Percentiles rank a stretch among this genome's conserved stretches.
phyloP scores from a whole-genome alignment of 2,329 filamentous ascomycete genomes.

The Diaporthe australafricana region DNA sequence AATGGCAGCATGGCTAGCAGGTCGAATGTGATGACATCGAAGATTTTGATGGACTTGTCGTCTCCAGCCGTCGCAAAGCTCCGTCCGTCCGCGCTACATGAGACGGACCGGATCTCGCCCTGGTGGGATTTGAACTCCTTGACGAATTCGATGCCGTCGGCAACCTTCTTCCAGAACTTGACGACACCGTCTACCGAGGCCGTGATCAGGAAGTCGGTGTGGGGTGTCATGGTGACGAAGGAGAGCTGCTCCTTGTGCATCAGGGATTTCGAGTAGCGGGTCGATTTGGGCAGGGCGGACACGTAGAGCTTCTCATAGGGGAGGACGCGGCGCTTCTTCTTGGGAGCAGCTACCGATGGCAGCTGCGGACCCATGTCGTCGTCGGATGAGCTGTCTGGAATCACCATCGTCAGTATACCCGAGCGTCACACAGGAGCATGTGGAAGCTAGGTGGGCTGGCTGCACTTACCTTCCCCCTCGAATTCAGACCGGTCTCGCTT shows the following conservation, averaged over 20 bases:
- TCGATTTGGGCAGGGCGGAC: constrained; percentile 83
- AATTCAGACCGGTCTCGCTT: constrained; percentile 70
- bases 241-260: constrained; percentile 98
- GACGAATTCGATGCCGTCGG: constrained; percentile 92
- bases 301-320: constrained; percentile 97
- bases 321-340: constrained; percentile 91
- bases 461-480: constrained; percentile 55
- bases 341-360: constrained; percentile 80
- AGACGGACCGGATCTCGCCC: constrained; percentile 86
- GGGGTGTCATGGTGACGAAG: constrained; percentile 87
- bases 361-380: constrained; percentile 95
- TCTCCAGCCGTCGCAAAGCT: constrained; percentile 91
- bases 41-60: constrained; percentile 85
- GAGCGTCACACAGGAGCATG: not conserved
- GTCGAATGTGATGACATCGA: constrained; percentile 88
- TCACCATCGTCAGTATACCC: constrained; percentile 18
- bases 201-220: constrained; percentile 95
- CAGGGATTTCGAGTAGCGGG: constrained; percentile 91
- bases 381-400: constrained; percentile 72
- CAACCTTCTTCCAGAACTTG: constrained; percentile 99
- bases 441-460: not conserved
- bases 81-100: constrained; percentile 87
- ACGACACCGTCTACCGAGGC: constrained; percentile 95
- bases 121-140: constrained; percentile 96
- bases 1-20: constrained; percentile 85